These are phyloP conservation scores for Gonapodya prolifera DNA, from an alignment of 192 early-diverging fungal species.

Conservation along the genomic window DNA sequence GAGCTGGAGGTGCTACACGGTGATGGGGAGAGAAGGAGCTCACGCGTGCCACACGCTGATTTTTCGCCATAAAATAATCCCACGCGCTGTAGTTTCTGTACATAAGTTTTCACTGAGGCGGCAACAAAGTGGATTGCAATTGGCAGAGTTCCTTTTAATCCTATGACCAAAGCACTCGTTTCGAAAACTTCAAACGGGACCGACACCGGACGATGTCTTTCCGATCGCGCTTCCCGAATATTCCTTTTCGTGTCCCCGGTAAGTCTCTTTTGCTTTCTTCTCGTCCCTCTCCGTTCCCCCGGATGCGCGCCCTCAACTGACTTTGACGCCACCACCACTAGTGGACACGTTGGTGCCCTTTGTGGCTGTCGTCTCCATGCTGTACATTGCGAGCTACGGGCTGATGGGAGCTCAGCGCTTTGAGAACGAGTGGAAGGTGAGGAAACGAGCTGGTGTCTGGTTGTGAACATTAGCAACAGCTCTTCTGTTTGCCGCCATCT, in stretches of 20 bases:
- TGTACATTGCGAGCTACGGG: neutral
- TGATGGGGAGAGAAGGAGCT: neutral
- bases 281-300: neutral
- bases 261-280: neutral
- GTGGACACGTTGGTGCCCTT: conserved; percentile 1
- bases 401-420: neutral
- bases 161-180: no score
- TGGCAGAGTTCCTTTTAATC: no score
- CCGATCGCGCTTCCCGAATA: neutral
- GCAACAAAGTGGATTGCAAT: no score
- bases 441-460: no score
- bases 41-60: neutral
- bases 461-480: no score
- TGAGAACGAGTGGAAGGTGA: conserved; percentile 5
- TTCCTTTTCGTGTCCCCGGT: neutral
- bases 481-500: no score
- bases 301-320: neutral
- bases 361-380: neutral
- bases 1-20: conserved; percentile 25
- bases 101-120: no score
- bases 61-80: neutral
- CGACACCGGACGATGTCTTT: neutral
- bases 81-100: neutral
- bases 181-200: no score
- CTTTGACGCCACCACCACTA: neutral